Conservation (phyloP, 257 asterid species). For the Nemophila menziesii region DNA sequence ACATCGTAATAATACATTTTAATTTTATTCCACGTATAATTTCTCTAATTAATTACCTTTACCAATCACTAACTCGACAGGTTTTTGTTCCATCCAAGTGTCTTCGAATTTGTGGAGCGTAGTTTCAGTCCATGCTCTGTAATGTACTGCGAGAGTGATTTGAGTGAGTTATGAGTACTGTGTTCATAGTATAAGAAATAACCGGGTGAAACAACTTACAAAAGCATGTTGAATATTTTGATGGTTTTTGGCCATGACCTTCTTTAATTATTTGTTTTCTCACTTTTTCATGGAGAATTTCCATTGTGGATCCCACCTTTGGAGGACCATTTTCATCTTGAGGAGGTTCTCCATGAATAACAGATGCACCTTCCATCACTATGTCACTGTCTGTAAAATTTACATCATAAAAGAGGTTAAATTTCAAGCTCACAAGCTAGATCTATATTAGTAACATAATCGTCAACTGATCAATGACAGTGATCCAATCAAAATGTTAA, state of each 20-base stretch:
- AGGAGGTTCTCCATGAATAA: slow-evolving; percentile 61
- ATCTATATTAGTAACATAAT: no score
- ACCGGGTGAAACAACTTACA: slow-evolving; percentile 33
- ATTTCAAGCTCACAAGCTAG: no score
- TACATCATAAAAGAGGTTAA: slow-evolving; percentile 19
- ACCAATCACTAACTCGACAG: slow-evolving; percentile 79
- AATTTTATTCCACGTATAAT: not conserved
- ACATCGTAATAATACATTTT: not conserved
- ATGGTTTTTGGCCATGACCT: slow-evolving; percentile 90
- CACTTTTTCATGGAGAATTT: slow-evolving; percentile 83
- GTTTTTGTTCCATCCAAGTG: slow-evolving; percentile 93
- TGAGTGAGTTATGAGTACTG: not conserved
- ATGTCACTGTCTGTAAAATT: slow-evolving; percentile 42
- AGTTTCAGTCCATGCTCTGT: slow-evolving; percentile 89
- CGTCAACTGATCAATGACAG: no score
- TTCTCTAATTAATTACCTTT: slow-evolving; percentile 42
- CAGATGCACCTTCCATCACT: slow-evolving; percentile 61
- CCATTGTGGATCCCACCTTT: slow-evolving; percentile 56
- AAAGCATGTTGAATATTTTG: slow-evolving; percentile 92
- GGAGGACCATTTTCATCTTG: slow-evolving; percentile 68
- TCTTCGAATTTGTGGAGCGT: slow-evolving; percentile 91
- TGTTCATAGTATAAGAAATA: no score
- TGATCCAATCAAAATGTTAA: no score
- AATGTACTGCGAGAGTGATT: slow-evolving; percentile 48
- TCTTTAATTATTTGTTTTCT: slow-evolving; percentile 76